phyloP scores from a whole-genome alignment of 129 eudicot genomes.

The Chrysanthemum makinoi region DNA sequence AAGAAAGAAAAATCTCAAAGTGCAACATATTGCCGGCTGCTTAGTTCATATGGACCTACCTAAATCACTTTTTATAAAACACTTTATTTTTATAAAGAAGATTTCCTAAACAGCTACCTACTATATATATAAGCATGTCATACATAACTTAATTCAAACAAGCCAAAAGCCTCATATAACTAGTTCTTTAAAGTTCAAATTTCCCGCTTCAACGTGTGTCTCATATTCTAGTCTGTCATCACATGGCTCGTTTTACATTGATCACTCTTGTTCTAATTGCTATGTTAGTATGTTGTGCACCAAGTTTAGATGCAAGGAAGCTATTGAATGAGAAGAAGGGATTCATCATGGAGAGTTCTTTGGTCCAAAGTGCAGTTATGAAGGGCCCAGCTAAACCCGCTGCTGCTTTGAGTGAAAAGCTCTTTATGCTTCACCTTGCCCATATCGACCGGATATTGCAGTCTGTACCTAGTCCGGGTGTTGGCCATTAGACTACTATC shows the following conservation, averaged over 20 bases:
- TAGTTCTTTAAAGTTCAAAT: slow-evolving; percentile 2
- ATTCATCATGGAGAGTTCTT: slow-evolving; percentile 11
- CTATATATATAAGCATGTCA: slow-evolving; percentile 36
- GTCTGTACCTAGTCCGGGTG: slow-evolving; percentile 66
- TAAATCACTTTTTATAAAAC: slow-evolving; percentile 34
- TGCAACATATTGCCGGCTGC: slow-evolving; percentile 43
- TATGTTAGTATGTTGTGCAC: slow-evolving; percentile 24
- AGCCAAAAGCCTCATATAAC: slow-evolving; percentile 26
- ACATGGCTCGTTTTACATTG: slow-evolving; percentile 42
- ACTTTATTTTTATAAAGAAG: slow-evolving; percentile 8
- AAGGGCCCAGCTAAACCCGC: slow-evolving; percentile 14
- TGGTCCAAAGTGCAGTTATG: slow-evolving; percentile 15
- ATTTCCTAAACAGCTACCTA: slow-evolving; percentile 10
- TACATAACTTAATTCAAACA: slow-evolving; percentile 18
- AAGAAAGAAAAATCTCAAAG: slow-evolving; percentile 7
- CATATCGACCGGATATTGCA: slow-evolving; percentile 34
- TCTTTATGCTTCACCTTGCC: slow-evolving; percentile 26
- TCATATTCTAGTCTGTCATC: slow-evolving; percentile 8
- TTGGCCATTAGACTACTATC: slow-evolving; percentile 35
- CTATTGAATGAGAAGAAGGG: slow-evolving; percentile 26
- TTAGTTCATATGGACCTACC: slow-evolving; percentile 42
- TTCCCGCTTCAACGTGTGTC: background rate
- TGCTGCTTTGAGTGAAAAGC: slow-evolving; percentile 30
- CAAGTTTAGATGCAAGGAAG: slow-evolving; percentile 48
- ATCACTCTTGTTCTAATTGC: slow-evolving; percentile 22